phyloP scores from a whole-genome alignment of 1,284 basidiomycete genomes.

The Cerioporus squamosus region DNA sequence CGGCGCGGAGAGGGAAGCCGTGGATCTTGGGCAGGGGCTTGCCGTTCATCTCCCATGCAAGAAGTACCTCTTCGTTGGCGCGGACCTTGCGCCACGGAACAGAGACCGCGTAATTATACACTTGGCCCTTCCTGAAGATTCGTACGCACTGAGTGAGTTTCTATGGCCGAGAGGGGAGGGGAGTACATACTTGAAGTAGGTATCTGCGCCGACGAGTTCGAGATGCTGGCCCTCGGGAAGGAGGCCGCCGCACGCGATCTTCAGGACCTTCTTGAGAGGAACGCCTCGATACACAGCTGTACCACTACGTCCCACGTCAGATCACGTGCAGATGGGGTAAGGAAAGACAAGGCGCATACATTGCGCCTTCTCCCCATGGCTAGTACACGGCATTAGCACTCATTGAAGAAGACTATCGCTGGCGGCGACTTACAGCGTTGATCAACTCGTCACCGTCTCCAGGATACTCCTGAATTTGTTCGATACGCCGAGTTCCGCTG shows the following conservation, averaged over 20 bases:
- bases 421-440: constrained; percentile 38
- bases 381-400: background rate
- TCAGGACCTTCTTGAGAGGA: constrained; percentile 56
- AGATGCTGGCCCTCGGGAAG: constrained; percentile 53
- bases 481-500: constrained; percentile 56
- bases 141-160: background rate
- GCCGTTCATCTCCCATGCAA: constrained; percentile 67
- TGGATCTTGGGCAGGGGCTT: constrained; percentile 57
- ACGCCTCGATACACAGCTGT: constrained; percentile 50
- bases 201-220: constrained; percentile 62
- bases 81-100: constrained; percentile 57
- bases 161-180: background rate
- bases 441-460: constrained; percentile 64
- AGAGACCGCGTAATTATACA: constrained; percentile 60
- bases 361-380: constrained; percentile 61
- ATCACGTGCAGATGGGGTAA: background rate
- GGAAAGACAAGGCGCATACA: constrained; percentile 38
- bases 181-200: constrained; percentile 55
- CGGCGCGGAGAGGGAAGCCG: constrained; percentile 56
- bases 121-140: constrained; percentile 46
- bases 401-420: background rate
- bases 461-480: constrained; percentile 57
- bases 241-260: constrained; percentile 55
- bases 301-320: constrained; percentile 21
- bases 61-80: constrained; percentile 53